A percentile compares a stretch with the other conserved stretches of the same genome.
These are phyloP conservation scores for Neophaeococcomyces aloes DNA, from an alignment of 2,329 filamentous ascomycete species.

Conservation along the genomic window DNA sequence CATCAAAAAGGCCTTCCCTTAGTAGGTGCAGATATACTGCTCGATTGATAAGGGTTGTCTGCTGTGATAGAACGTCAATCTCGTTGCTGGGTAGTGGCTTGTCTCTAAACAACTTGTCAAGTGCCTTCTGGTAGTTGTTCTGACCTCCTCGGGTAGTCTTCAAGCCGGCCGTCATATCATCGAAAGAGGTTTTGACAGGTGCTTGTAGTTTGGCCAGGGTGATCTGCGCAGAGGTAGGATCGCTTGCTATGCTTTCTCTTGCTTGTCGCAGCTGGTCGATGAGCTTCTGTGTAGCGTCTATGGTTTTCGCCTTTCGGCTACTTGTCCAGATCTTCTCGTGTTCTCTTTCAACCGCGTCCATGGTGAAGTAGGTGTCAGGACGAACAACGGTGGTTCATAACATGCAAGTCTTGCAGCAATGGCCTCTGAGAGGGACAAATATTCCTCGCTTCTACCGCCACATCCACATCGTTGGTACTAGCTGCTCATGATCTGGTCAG, in stretches of 20 bases:
- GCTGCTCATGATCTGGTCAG: too few species aligned
- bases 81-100: constrained; percentile 63
- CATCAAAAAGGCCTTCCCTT: constrained; percentile 83
- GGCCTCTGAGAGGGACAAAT: too few species aligned
- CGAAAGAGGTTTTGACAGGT: constrained; percentile 69
- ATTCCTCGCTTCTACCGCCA: too few species aligned
- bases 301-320: constrained; percentile 58
- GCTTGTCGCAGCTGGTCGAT: constrained; percentile 67
- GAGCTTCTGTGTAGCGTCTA: constrained; percentile 71
- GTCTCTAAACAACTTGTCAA: constrained; percentile 69
- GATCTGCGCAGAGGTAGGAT: constrained; percentile 59
- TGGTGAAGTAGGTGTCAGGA: constrained; percentile 24
- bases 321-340: constrained; percentile 60
- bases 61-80: constrained; percentile 66
- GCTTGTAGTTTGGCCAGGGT: constrained; percentile 77
- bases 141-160: constrained; percentile 75
- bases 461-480: too few species aligned
- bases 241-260: constrained; percentile 61
- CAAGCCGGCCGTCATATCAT: constrained; percentile 67
- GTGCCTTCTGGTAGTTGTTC: constrained; percentile 70
- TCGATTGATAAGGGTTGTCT: constrained; percentile 71
- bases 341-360: constrained; percentile 62
- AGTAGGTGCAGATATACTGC: constrained; percentile 95
- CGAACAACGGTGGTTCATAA: neutral
- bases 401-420: neutral